Percentiles rank a stretch among this genome's conserved stretches.
These are phyloP conservation scores for Tolypocladium sp. DNA, from an alignment of 2,329 filamentous ascomycete genomes.

Conservation along the genomic window DNA sequence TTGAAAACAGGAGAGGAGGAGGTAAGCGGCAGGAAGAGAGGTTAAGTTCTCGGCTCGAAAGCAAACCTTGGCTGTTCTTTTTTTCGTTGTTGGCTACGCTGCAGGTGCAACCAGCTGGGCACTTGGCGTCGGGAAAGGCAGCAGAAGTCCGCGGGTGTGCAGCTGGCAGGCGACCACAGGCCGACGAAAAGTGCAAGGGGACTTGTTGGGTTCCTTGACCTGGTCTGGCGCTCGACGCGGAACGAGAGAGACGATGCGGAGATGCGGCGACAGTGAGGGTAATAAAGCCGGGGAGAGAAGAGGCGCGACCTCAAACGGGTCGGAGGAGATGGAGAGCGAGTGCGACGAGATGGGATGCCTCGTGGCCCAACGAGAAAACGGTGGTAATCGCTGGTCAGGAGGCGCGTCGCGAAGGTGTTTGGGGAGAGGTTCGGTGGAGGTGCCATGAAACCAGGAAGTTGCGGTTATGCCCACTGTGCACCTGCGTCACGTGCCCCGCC, in stretches of 20 bases:
- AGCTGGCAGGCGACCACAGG: neutral
- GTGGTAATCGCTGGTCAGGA: neutral
- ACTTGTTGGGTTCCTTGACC: neutral
- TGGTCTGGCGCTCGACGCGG: neutral
- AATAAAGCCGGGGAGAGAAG: neutral
- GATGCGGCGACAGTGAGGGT: neutral
- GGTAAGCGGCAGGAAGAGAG: constrained; percentile 15
- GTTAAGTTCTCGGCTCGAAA: constrained; percentile 22
- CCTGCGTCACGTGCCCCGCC: neutral
- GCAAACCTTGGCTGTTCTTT: constrained; percentile 18
- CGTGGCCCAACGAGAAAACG: neutral
- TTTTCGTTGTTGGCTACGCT: constrained; percentile 10
- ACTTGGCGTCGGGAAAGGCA: neutral
- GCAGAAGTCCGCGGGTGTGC: neutral
- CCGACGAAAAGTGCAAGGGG: neutral
- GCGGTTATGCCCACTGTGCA: neutral
- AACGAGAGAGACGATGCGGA: neutral
- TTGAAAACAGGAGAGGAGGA: constrained; percentile 27
- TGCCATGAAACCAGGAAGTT: neutral
- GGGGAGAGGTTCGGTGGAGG: neutral
- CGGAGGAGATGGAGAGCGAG: neutral
- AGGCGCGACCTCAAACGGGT: neutral
- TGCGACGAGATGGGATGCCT: neutral
- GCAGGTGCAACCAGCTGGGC: neutral
- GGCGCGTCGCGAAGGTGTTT: constrained; percentile 1